Percentiles rank a stretch among this genome's conserved stretches.
phyloP scores from a whole-genome alignment of 2,329 filamentous ascomycete species.

The Talaromyces sp. region DNA sequence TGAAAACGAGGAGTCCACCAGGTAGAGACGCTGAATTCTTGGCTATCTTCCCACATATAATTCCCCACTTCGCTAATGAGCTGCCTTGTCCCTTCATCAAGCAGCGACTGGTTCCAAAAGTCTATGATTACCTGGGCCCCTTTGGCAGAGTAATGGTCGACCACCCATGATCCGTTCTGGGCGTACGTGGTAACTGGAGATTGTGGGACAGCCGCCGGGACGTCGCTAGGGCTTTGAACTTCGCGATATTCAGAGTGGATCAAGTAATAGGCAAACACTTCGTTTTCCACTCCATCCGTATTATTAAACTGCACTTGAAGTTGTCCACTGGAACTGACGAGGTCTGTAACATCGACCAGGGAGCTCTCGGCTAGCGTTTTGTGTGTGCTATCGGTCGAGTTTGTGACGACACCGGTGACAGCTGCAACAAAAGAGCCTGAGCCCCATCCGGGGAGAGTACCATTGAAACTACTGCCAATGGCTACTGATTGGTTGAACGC shows the following conservation, averaged over 20 bases:
- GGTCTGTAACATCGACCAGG: neutral
- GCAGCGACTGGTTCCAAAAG: constrained; percentile 34
- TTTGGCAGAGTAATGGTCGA: constrained; percentile 31
- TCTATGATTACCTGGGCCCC: constrained; percentile 28
- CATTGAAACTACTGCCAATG: constrained; percentile 23
- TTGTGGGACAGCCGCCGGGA: constrained; percentile 17
- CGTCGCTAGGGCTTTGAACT: constrained; percentile 23
- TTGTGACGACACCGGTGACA: constrained; percentile 13
- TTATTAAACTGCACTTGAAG: neutral
- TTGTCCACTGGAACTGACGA: neutral
- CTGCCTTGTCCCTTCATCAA: constrained; percentile 22
- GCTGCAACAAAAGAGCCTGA: constrained; percentile 19
- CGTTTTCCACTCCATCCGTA: constrained; percentile 15
- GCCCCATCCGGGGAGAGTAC: constrained; percentile 33
- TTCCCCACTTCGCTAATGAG: constrained; percentile 27
- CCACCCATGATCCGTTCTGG: constrained; percentile 27
- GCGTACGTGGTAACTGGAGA: constrained; percentile 14
- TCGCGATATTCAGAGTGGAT: constrained; percentile 22
- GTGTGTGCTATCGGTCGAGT: neutral
- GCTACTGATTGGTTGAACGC: neutral
- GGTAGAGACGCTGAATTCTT: constrained; percentile 27
- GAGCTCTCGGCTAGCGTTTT: neutral
- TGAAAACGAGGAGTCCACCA: constrained; percentile 35
- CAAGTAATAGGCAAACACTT: constrained; percentile 27
- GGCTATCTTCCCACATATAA: constrained; percentile 24